Base-by-base conservation (phyloP, 2,329 filamentous ascomycete genomes). In the Fusarium pilosicola region DNA sequence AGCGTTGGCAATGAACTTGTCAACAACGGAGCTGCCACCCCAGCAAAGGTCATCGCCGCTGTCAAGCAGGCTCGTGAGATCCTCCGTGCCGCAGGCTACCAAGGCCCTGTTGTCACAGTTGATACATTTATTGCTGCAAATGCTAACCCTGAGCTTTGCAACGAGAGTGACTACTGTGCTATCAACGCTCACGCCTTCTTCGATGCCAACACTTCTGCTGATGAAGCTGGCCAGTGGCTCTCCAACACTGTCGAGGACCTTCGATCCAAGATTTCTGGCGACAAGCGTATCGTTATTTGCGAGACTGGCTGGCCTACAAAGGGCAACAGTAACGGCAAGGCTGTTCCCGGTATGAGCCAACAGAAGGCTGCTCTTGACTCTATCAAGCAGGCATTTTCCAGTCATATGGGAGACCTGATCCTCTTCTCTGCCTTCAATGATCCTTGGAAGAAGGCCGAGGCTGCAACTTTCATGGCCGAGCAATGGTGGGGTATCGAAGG, bases 131-230 rank as follows among this genome's bases (percentile, higher is more conserved):
- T 89, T 28, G 90, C 92, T 10, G 87, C 91, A n/a, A 84, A 91
- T 54, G 83, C 85, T 57, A 88, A 96, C 76, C 91, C 92, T 0
- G 84, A 88, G 58, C 87, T 97, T 54, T 97, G 94, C 83, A 81
- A 90, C 32, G 86, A 85, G 51, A 93, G 92, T 2, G 94, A 97
- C 79, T 94, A 93, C 83, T 94, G 92, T 78, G 93, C 94, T 22
- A 89, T 92, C 80, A 97, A 97, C 83, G 89, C 91, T 74, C 94
- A 97, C 81, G 89, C 94, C 18, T 97, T 95, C 87, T 97, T 96
- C 81, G 93, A 97, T 76, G 82, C 86, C 7, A 89, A 88, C 52
- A 88, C 88, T 32, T 80, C 82, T 5, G 88, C 94, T 2, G 82
- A 84, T 2, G 82, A 89, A 38, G 90, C 94, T 6, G 94, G 94